Evolutionary conservation across 1,284 basidiomycete genomes (phyloP), one percentile per base, ranked within the genome.

Genomic region (Rhodotorula sp.): DNA sequence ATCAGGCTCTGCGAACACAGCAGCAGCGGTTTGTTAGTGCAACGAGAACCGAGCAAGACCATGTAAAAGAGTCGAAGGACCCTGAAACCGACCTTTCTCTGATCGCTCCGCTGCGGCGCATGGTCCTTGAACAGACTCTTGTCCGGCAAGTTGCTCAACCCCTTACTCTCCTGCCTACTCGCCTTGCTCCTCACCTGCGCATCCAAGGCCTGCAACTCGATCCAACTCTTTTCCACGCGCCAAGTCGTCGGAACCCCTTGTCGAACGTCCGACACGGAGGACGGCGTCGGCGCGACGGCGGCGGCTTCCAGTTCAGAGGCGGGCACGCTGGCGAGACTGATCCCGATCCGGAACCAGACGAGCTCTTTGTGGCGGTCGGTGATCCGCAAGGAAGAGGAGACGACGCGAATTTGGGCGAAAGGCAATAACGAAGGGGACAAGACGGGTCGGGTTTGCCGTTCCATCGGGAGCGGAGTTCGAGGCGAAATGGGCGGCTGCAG

Each of bases 101-200:
- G 92, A 83, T 98, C 95, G 52, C 95, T 92, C 83, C 92, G 95
- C 65, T 92, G 92, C 18, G 95, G 95, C 3, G 95, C 95, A 81
- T 97, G 93, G 82, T 98, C 95, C 80, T 89, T 95, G 90, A 95
- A 98, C 15, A 97, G 84, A 80, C 89, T 90, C 65, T 91, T 91
- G 80, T 99, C 95, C 2, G 95, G 95, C 67, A 99, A 81, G 58
- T 84, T 85, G 28, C 86, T 87, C 66, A 98, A 87, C 28, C 73
- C 76, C 81, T 88, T 91, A 83, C 92, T 91, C 38, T 85, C 85
- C 60, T 90, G 84, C 76, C 86, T 87, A 43, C 76, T 79, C 84
- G 84, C 89, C 72, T 91, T 89, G 70, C 85, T 85, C 77, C 84
- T 82, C 54, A 87, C 81, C 47, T 80, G 80, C 45, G 80, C 79